Evolutionary conservation across 169 alveolate genomes (phyloP), one percentile per base, ranked within the genome.

Genomic region (Plasmodium knowlesi): DNA sequence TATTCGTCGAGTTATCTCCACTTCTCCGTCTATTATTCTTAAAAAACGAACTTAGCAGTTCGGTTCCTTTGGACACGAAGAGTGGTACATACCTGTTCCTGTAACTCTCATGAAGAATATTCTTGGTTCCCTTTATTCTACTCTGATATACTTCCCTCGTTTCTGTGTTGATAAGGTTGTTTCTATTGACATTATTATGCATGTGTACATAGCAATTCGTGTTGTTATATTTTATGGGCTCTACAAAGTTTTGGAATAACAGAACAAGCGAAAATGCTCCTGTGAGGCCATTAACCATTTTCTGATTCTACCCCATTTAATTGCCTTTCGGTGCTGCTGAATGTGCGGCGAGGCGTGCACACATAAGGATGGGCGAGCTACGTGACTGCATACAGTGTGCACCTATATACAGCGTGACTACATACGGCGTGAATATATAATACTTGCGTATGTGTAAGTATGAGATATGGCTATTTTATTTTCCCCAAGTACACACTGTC

Each of bases 1-100:
- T 74, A 10, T 41, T 70, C 25, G 30, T 61, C 50, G 73, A 41
- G 53, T 71, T 19, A 71, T 89, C 83, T 81, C 19, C 5, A 28
- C 37, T 9, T 32, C 53, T 53, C 30, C 57, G 22, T 19, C 34
- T 85, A 9, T 61, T 89, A 39, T 61, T 89, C 72, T 81, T 61
- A 61, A 78, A 89, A 89, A 89, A 39, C n/a, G 89, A 67, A 30
- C 80, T 80, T 22, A 80, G 70, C 71, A 61, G 46, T 41, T 89
- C 61, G 41, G 88, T 89, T 79, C 94, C 94, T 32, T 80, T 89
- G 28, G 94, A 89, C 43, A 89, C 43, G 83, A 79, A 89, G 28
- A 78, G 73, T 3, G 89, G 88, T 12, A 89, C 73, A 37, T 39
- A 70, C 54, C 72, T 89, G 37, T 80, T 89, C 83, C 61, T 79